Evolutionary conservation across 139 green algal species (phyloP), one percentile per base, ranked within the genome.

Genomic region (Spirogloea muscicola): DNA sequence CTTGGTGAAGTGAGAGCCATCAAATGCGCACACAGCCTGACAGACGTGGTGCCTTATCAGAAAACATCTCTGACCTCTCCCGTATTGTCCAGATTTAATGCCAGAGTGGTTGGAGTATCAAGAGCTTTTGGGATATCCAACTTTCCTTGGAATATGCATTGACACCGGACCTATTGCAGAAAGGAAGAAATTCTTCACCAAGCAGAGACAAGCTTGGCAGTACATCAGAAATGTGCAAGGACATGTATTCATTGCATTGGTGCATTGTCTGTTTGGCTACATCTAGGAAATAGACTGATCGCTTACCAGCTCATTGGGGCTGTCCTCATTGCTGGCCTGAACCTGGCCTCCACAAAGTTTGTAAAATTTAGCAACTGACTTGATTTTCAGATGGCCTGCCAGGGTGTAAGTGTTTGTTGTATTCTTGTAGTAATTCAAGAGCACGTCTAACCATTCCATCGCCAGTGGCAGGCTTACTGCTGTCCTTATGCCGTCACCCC

Each of bases 251-350:
- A 10, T 13, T 13, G 10, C 43, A 10, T n/a, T n/a, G n/a, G n/a
- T n/a, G n/a, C n/a, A n/a, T n/a, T n/a, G n/a, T n/a, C n/a, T n/a
- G n/a, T n/a, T n/a, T n/a, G n/a, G n/a, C n/a, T n/a, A n/a, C n/a
- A n/a, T n/a, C n/a, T n/a, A n/a, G n/a, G n/a, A n/a, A n/a, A n/a
- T n/a, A n/a, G n/a, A n/a, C n/a, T n/a, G n/a, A n/a, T n/a, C n/a
- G 55, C 55, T 64, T 16, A 64, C 55, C 55, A 38, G 13, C 13
- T 64, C 55, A 13, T 16, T 10, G 31, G 59, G 43, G 7, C 33
- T 5, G 7, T 68, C 48, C 59, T 68, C 25, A 55, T 43, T 43
- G 43, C 48, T 36, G n/a, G 59, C 59, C 41, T 58, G 29, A 10
- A 68, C 59, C 9, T 4, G 6, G 10, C 18, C 59, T 18, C 59